A percentile compares a stretch with the other conserved stretches of the same genome.
Evolutionary conservation across 495 filamentous ascomycete species (phyloP).

Genomic region (Trichoderma asperelloides): DNA sequence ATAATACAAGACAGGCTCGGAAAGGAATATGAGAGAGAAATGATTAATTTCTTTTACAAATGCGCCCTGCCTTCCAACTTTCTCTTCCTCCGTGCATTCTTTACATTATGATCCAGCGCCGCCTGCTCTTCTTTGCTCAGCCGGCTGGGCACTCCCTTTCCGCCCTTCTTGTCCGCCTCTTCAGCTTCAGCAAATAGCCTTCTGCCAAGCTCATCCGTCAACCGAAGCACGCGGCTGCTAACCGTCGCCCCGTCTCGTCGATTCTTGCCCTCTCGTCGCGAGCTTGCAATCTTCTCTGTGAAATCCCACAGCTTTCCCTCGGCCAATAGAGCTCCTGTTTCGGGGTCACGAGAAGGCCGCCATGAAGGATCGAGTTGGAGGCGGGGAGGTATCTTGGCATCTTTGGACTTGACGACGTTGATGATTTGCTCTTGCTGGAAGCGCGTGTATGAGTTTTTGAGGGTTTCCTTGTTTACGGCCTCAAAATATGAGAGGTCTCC

Average conservation of each 20-base stretch:
- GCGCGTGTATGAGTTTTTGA: conserved; percentile 82
- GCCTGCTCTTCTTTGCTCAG: conserved; percentile 34
- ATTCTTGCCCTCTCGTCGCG: conserved; percentile 88
- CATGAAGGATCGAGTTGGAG: conserved; percentile 69
- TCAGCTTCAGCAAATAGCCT: conserved; percentile 39
- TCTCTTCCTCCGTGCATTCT: conserved; percentile 31
- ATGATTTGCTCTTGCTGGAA: conserved; percentile 91
- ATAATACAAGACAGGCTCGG: background rate
- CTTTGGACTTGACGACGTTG: conserved; percentile 56
- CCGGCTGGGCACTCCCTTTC: conserved; percentile 23
- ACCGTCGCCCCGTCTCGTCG: conserved; percentile 85
- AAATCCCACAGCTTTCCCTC: conserved; percentile 81
- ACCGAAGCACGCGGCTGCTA: conserved; percentile 64
- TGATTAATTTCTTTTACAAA: conserved; percentile 22
- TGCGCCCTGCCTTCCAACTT: conserved; percentile 37
- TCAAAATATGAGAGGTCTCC: conserved; percentile 95
- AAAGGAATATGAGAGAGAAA: background rate
- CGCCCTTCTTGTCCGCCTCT: conserved; percentile 18
- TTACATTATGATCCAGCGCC: conserved; percentile 24
- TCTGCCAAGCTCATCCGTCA: conserved; percentile 53
- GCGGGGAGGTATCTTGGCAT: conserved; percentile 44
- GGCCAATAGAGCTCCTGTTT: conserved; percentile 51
- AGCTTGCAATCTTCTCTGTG: conserved; percentile 74
- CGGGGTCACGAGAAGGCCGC: conserved; percentile 57
- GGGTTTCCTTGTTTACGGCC: conserved; percentile 93